A percentile compares a stretch with the other conserved stretches of the same genome.
phyloP scores from a whole-genome alignment of 106 monocot species.

The Amphibolis antarctica region DNA sequence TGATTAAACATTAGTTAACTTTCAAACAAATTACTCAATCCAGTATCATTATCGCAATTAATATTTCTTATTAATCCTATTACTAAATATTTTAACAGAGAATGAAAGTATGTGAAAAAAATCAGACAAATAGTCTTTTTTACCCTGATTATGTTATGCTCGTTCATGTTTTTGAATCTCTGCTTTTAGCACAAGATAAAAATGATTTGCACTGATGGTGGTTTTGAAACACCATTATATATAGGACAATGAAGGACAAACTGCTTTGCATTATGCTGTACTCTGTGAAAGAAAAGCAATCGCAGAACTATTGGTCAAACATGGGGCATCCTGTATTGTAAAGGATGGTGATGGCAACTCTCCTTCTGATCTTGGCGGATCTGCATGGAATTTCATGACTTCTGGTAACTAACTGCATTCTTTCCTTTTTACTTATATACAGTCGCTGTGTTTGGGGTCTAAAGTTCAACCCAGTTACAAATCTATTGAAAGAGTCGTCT shows the following conservation, averaged over 20 bases:
- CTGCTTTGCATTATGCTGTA: slow-evolving; percentile 83
- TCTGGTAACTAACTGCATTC: slow-evolving; percentile 13
- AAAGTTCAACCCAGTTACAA: too few species aligned
- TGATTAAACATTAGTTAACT: too few species aligned
- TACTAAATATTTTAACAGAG: too few species aligned
- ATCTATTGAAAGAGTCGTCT: too few species aligned
- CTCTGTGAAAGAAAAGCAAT: slow-evolving; percentile 66
- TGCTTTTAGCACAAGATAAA: not conserved
- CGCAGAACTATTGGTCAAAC: slow-evolving; percentile 56
- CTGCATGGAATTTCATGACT: slow-evolving; percentile 41
- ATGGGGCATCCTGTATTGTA: slow-evolving; percentile 31
- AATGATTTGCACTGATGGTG: not conserved
- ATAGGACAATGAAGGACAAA: slow-evolving; percentile 87
- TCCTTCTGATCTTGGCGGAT: slow-evolving; percentile 45
- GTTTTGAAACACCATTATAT: not conserved
- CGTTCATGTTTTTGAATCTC: not conserved
- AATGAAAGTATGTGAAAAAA: too few species aligned
- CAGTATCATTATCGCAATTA: too few species aligned
- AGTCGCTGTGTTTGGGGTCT: not conserved
- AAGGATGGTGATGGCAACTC: slow-evolving; percentile 71
- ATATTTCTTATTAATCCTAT: too few species aligned
- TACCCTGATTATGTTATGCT: not conserved
- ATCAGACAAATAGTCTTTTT: too few species aligned
- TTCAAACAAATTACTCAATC: too few species aligned
- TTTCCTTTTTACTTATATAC: not conserved